Evolutionary conservation across 768 basidiomycete genomes (phyloP).

Genomic region (Mycena maculata): DNA sequence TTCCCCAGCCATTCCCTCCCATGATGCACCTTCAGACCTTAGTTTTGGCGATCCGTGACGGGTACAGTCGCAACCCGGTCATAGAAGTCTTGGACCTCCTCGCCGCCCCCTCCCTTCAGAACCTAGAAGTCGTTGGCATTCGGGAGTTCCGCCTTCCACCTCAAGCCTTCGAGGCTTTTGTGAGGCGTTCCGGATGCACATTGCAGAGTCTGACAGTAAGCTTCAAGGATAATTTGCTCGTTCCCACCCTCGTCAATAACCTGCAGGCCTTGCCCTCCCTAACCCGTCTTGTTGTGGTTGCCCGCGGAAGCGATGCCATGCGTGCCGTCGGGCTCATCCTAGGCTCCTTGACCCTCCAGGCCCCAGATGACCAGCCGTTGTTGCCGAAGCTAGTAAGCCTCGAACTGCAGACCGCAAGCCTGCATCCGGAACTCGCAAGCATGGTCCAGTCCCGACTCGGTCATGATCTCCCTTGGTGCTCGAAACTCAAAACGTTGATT

Average conservation of each 20-base stretch:
- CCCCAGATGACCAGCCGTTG: neutral
- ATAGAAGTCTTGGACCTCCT: conserved; percentile 24
- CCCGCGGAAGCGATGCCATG: conserved; percentile 5
- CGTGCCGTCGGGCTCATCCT: conserved; percentile 1
- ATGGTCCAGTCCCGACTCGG: conserved; percentile 22
- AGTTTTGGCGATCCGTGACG: conserved; percentile 25
- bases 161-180: conserved; percentile 6
- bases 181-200: conserved; percentile 20
- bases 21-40: conserved; percentile 22
- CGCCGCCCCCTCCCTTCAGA: conserved; percentile 18
- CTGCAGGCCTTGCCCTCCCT: conserved; percentile 8
- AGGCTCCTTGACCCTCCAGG: neutral
- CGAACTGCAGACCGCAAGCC: conserved; percentile 15
- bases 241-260: conserved; percentile 9
- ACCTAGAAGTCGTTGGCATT: conserved; percentile 15
- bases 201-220: conserved; percentile 1
- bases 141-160: conserved; percentile 19
- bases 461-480: no score
- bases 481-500: conserved; percentile 1
- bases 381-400: conserved; percentile 18
- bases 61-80: conserved; percentile 22
- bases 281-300: conserved; percentile 6
- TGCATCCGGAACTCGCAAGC: conserved; percentile 12
- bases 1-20: neutral
- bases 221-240: conserved; percentile 16